Evolutionary conservation across 2,329 filamentous ascomycete species (phyloP).

Genomic region (Thermoascus crustaceus): DNA sequence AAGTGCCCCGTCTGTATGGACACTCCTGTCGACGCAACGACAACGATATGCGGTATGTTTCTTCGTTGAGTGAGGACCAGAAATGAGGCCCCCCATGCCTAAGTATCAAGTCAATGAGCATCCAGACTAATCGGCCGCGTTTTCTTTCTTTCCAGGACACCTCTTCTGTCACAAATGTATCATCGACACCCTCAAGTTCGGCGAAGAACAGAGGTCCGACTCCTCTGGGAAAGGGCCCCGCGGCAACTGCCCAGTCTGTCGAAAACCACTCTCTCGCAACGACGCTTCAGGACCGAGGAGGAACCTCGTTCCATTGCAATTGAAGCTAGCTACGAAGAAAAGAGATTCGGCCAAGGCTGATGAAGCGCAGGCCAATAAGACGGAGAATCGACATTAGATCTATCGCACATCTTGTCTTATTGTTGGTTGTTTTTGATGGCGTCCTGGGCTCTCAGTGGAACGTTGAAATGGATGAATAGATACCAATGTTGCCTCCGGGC

Average conservation of each 20-base stretch:
- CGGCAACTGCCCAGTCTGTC: slow-evolving; percentile 39
- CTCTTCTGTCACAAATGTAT: slow-evolving; percentile 58
- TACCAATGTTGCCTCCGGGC: too few species aligned
- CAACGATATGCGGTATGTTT: slow-evolving; percentile 50
- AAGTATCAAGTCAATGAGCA: neutral
- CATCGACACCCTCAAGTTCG: slow-evolving; percentile 50
- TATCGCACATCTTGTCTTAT: too few species aligned
- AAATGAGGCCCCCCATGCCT: neutral
- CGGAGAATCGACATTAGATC: too few species aligned
- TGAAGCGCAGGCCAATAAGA: neutral
- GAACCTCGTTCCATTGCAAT: slow-evolving; percentile 30
- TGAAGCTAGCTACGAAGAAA: slow-evolving; percentile 29
- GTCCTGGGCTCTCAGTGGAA: neutral
- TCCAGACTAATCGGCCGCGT: neutral
- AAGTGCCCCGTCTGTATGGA: slow-evolving; percentile 60
- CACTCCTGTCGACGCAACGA: slow-evolving; percentile 50
- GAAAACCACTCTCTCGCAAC: slow-evolving; percentile 31
- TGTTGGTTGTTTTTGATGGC: neutral
- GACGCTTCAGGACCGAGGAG: slow-evolving; percentile 28
- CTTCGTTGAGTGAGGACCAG: neutral
- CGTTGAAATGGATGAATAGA: neutral
- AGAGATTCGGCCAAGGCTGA: slow-evolving; percentile 3
- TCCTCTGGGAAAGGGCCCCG: slow-evolving; percentile 21
- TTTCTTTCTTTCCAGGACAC: slow-evolving; percentile 40
- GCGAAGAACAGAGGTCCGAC: slow-evolving; percentile 41